phyloP scores from a whole-genome alignment of 768 basidiomycete genomes.

The Strobilomyces confusus region DNA sequence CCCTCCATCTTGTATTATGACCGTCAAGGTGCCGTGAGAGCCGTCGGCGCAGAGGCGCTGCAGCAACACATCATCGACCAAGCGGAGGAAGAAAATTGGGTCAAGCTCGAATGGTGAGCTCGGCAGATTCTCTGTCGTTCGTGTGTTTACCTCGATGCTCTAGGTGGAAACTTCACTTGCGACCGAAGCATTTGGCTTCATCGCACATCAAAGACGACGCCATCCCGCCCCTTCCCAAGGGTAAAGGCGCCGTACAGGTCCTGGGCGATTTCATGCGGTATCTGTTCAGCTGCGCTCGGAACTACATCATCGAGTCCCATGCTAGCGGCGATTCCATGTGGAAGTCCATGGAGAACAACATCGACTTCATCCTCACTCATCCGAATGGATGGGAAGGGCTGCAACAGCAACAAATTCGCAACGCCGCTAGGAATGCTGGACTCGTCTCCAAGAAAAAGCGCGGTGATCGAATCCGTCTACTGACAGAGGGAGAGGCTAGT shows the following conservation, averaged over 20 bases:
- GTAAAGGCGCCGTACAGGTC: conserved; percentile 1
- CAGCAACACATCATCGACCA: conserved; percentile 2
- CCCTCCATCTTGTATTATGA: conserved; percentile 50
- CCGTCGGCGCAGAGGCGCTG: conserved; percentile 38
- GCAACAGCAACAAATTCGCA: conserved; percentile 6
- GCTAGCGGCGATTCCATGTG: conserved; percentile 22
- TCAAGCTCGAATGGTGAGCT: conserved; percentile 3
- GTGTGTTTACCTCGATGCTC: neutral
- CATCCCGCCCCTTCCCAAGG: conserved; percentile 21
- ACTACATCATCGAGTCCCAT: conserved; percentile 23
- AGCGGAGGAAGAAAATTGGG: conserved; percentile 4
- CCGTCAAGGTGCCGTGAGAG: conserved; percentile 33
- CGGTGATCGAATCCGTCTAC: conserved; percentile 15
- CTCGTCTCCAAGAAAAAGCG: conserved; percentile 10
- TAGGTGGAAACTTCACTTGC: conserved; percentile 30
- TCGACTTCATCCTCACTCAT: conserved; percentile 6
- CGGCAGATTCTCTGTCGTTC: neutral
- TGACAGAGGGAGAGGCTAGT: conserved; percentile 24
- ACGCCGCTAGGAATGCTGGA: neutral
- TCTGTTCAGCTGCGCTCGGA: conserved; percentile 16
- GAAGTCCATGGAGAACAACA: conserved; percentile 2
- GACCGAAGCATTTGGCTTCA: conserved; percentile 21
- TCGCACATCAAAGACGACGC: conserved; percentile 22
- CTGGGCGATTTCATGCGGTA: no score
- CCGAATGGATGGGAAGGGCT: conserved; percentile 9